Percentiles rank a stretch among this genome's conserved stretches.
phyloP scores from a whole-genome alignment of 2,329 filamentous ascomycete genomes.

The Fusarium algeriense region DNA sequence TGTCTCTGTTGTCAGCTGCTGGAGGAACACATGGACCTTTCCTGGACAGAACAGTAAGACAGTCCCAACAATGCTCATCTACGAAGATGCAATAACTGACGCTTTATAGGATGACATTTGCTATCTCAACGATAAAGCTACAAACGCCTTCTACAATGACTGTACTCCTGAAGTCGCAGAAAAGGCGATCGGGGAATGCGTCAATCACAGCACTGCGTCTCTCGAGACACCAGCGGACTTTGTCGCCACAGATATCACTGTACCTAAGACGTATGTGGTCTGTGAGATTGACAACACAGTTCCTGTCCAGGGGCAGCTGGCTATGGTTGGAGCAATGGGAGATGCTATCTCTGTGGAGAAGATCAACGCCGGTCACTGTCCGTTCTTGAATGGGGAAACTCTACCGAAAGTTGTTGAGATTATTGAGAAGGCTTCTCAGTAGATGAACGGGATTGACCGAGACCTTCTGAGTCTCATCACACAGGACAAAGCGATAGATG shows the following conservation, averaged over 20 bases:
- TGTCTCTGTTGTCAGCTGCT: slow-evolving; percentile 2
- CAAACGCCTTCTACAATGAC: slow-evolving; percentile 19
- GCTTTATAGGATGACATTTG: slow-evolving; percentile 2
- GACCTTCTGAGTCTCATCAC: accelerated
- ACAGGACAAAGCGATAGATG: accelerated
- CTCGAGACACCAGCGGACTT: slow-evolving; percentile 30
- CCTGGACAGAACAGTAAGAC: slow-evolving; percentile 11
- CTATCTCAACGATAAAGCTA: slow-evolving; percentile 11
- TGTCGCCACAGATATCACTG: slow-evolving; percentile 40
- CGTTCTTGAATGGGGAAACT: neutral
- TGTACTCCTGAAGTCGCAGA: neutral
- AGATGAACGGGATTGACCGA: accelerated
- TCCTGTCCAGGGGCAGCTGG: slow-evolving; percentile 36
- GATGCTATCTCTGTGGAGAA: neutral
- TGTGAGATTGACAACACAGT: slow-evolving; percentile 43
- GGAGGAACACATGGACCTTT: neutral
- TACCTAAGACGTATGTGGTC: slow-evolving; percentile 46
- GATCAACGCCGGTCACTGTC: neutral
- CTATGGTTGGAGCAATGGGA: slow-evolving; percentile 33
- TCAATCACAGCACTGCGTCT: slow-evolving; percentile 34
- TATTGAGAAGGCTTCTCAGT: neutral
- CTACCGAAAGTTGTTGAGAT: neutral
- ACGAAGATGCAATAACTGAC: no score
- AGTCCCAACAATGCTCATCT: neutral
- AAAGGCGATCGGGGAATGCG: neutral